These are phyloP conservation scores for Trichoderma sp. DNA, from an alignment of 2,329 filamentous ascomycete genomes.

Conservation along the genomic window DNA sequence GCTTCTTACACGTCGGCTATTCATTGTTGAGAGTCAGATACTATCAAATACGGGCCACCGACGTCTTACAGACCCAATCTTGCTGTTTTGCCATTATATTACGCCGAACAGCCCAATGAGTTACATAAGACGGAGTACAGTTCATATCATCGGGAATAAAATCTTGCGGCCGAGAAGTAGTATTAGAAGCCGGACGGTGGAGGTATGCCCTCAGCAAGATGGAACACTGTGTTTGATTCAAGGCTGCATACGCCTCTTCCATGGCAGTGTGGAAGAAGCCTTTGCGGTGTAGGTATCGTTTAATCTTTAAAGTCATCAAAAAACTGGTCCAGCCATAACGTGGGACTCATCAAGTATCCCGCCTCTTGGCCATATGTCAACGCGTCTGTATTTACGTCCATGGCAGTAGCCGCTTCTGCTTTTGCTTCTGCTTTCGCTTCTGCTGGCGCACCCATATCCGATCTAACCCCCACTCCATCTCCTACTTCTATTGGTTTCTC, in stretches of 20 bases:
- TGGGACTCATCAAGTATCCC: neutral
- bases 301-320: neutral
- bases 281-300: neutral
- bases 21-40: no score
- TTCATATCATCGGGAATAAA: neutral
- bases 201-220: neutral
- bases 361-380: neutral
- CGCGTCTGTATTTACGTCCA: neutral
- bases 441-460: neutral
- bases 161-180: neutral
- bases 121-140: no score
- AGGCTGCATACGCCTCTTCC: neutral
- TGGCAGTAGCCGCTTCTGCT: neutral
- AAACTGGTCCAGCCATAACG: neutral
- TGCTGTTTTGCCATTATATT: no score
- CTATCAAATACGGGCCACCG: no score
- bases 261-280: neutral
- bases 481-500: neutral
- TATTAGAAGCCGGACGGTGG: neutral
- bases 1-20: neutral
- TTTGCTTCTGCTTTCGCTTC: no score
- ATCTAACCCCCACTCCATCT: neutral
- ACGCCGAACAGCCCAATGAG: no score
- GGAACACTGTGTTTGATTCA: neutral
- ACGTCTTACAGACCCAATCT: no score